Base-by-base conservation (phyloP, 179 eudicot genomes). In the Pouteria campechiana region DNA sequence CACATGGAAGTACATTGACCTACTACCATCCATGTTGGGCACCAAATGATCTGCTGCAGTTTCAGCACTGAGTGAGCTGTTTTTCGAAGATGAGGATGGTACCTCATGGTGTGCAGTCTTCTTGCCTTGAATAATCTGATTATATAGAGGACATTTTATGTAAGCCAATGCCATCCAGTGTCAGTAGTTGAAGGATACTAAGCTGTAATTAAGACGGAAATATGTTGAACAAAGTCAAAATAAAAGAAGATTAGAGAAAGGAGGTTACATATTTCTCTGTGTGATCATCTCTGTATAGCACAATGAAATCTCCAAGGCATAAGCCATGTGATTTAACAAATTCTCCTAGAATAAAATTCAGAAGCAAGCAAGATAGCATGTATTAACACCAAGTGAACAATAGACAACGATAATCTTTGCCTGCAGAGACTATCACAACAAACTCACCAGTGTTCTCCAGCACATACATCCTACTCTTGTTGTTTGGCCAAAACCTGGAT, bases 401-500 rank as follows among this genome's bases (percentile, higher is more conserved):
- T 17, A 3, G 7, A 6, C 37, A 40, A 10, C 6, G 13, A 19
- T 4, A 17, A 28, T n/a, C 9, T 6, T 28, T n/a, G 37, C 7
- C 14, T 7, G 10, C 2, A 29, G 7, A 31, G n/a, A 2, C 8
- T 32, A 17, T 5, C 6, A 29, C 15, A 32, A 13, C 36, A 24
- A 33, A 20, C 70, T 25, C 37, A 84, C 95, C 97, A 3, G 88
- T 81, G 42, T 66, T 68, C 57, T 81, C 90, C 0, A 81, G 72
- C 30, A 81, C 85, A 51, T 81, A 81, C 90, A 81, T 81, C 39
- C 90, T 45, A 53, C 90, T 81, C 61, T 67, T 77, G 55, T 81
- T 81, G 36, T 81, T 81, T 11, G 90, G 93, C 97, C 95, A 89
- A 42, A 57, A 89, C 63, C 97, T 83, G 71, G 34, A 28, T 33